phyloP scores from a whole-genome alignment of 345 rosid species.

The Sonneratia alba region DNA sequence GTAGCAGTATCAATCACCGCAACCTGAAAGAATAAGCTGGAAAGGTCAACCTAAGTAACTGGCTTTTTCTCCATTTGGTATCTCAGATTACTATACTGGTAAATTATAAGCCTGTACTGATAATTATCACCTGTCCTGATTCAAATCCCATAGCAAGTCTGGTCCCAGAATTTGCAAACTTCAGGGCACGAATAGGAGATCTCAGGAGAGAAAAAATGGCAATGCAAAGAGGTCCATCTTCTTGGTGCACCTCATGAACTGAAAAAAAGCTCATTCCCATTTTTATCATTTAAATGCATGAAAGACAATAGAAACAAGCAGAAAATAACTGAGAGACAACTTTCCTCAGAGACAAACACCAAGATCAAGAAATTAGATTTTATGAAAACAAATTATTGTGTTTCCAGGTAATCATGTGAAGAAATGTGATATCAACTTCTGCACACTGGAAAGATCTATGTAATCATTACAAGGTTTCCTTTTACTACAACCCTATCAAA shows the following conservation, averaged over 20 bases:
- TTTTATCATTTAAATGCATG: not conserved
- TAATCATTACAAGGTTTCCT: not conserved
- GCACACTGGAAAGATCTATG: not conserved
- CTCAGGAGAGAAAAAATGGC: conserved; percentile 51
- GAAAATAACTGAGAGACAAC: not conserved
- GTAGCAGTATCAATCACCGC: conserved; percentile 58
- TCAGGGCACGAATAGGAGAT: conserved; percentile 49
- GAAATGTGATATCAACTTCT: not conserved
- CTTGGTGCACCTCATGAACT: conserved; percentile 21
- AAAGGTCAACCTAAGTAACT: not conserved
- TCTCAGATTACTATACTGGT: conserved; percentile 6
- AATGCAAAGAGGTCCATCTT: conserved; percentile 44
- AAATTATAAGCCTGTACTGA: conserved; percentile 11
- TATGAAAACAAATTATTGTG: not conserved
- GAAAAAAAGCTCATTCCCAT: not conserved
- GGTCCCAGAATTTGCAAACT: conserved; percentile 40
- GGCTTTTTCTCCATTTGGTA: not conserved
- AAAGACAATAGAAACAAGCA: not conserved
- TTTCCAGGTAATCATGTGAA: not conserved
- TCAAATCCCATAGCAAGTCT: conserved; percentile 74
- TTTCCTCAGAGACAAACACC: not conserved
- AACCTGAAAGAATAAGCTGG: conserved; percentile 38
- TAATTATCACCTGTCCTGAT: conserved; percentile 51
- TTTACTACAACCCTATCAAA: not conserved
- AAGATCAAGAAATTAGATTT: not conserved